A percentile compares a stretch with the other conserved stretches of the same genome.
phyloP scores from a whole-genome alignment of 306 rosid species.

The Ceratonia siliqua region DNA sequence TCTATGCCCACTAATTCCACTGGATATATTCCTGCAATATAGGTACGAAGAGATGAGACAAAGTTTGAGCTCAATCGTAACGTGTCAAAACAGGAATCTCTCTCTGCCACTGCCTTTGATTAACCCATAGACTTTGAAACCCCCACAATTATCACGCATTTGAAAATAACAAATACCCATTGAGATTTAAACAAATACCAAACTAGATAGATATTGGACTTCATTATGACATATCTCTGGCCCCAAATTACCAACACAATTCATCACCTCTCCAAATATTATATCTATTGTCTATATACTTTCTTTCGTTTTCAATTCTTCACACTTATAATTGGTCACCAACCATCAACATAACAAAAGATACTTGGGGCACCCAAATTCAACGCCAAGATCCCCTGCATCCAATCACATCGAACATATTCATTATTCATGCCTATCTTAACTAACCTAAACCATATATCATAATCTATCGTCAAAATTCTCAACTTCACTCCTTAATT shows the following conservation, averaged over 20 bases:
- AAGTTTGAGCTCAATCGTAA: neutral
- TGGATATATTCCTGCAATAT: neutral
- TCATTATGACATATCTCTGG: conserved; percentile 3
- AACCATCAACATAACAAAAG: neutral
- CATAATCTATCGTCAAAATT: conserved; percentile 14
- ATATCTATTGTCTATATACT: too few relatives aligned
- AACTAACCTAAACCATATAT: conserved; percentile 33
- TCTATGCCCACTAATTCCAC: neutral
- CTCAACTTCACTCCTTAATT: too few relatives aligned
- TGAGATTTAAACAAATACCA: neutral
- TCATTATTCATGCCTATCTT: conserved; percentile 28
- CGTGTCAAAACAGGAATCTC: conserved; percentile 32
- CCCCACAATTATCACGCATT: conserved; percentile 31
- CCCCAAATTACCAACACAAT: too few relatives aligned
- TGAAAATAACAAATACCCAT: conserved; percentile 17
- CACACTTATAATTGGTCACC: conserved; percentile 6
- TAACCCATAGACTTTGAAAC: conserved; percentile 41
- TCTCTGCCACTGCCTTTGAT: conserved; percentile 30
- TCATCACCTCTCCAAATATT: too few relatives aligned
- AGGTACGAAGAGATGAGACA: conserved; percentile 28
- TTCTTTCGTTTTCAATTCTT: neutral
- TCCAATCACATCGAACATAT: conserved; percentile 32
- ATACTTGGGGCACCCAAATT: conserved; percentile 21
- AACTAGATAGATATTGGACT: neutral
- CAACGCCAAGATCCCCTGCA: conserved; percentile 31